Conservation (phyloP, 1,284 basidiomycete genomes). For the Ustilago trichophora region DNA sequence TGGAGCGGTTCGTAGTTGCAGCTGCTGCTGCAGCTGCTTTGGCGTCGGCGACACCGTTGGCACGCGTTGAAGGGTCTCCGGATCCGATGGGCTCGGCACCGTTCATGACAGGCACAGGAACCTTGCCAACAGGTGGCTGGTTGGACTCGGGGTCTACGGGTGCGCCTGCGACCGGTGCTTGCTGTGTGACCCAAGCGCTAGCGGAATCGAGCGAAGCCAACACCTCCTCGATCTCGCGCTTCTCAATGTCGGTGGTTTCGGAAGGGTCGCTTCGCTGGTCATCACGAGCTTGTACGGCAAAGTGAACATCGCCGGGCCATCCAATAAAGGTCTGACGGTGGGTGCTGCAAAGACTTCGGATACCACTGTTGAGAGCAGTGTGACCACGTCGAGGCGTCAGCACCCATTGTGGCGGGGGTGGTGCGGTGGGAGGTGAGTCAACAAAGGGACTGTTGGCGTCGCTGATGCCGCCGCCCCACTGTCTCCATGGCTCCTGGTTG, state of each 20-base stretch:
- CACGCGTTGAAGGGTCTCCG: conserved; percentile 38
- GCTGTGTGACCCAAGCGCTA: conserved; percentile 53
- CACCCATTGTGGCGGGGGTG: conserved; percentile 73
- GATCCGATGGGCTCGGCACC: conserved; percentile 62
- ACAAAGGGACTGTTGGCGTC: conserved; percentile 42
- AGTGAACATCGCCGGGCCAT: conserved; percentile 87
- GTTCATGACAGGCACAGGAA: conserved; percentile 58
- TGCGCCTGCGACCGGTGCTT: conserved; percentile 47
- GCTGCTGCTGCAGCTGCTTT: conserved; percentile 68
- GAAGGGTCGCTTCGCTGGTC: conserved; percentile 57
- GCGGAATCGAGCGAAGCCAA: conserved; percentile 61
- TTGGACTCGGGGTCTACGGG: conserved; percentile 32
- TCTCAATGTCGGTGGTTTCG: conserved; percentile 55
- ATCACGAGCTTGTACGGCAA: conserved; percentile 51
- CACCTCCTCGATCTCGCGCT: conserved; percentile 57
- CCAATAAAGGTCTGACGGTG: conserved; percentile 91
- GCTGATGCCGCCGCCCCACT: conserved; percentile 36
- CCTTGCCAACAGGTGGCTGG: conserved; percentile 29
- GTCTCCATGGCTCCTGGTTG: conserved; percentile 45
- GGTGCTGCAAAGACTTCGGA: conserved; percentile 80
- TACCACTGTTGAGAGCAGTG: conserved; percentile 93
- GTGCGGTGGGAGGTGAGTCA: conserved; percentile 39
- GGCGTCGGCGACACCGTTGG: conserved; percentile 4
- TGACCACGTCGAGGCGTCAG: conserved; percentile 86
- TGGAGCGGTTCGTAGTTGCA: conserved; percentile 70